Evolutionary conservation across 2,329 filamentous ascomycete genomes (phyloP).

Genomic region (Cladobotryum protrusum): DNA sequence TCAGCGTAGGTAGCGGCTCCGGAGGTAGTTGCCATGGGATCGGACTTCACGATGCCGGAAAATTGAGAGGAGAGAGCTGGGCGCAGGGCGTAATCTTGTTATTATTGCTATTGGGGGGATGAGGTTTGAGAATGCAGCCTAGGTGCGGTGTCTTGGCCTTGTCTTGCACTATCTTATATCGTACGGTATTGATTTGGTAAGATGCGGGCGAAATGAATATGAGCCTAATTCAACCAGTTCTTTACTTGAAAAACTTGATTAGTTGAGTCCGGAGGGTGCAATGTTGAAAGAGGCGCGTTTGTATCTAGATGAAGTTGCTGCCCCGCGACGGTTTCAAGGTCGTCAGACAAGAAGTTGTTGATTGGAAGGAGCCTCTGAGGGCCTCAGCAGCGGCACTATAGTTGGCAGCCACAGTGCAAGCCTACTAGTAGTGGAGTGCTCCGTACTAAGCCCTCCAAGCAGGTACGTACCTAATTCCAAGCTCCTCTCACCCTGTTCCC

Average conservation of each 20-base stretch:
- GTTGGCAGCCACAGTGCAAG: no score
- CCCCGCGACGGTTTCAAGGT: background rate
- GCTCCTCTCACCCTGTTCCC: background rate
- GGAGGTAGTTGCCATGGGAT: conserved; percentile 17
- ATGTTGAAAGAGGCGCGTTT: background rate
- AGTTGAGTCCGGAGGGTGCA: no score
- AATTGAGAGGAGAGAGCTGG: conserved; percentile 2
- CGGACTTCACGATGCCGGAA: conserved; percentile 11
- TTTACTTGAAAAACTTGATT: background rate
- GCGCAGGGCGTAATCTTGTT: background rate
- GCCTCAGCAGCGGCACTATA: no score
- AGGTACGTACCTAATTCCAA: background rate
- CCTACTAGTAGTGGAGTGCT: background rate
- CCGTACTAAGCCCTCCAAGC: no score
- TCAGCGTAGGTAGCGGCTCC: conserved; percentile 41
- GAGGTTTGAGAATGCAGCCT: conserved; percentile 8
- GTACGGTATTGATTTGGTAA: background rate
- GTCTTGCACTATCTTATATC: background rate
- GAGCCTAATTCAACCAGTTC: background rate
- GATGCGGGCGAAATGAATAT: no score
- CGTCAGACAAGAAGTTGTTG: background rate
- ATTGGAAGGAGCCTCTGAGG: background rate
- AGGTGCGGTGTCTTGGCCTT: background rate
- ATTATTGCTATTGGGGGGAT: no score
- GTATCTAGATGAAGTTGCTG: background rate